Evolutionary conservation across 2,329 filamentous ascomycete genomes (phyloP).

Genomic region (Talaromyces pinophilus): DNA sequence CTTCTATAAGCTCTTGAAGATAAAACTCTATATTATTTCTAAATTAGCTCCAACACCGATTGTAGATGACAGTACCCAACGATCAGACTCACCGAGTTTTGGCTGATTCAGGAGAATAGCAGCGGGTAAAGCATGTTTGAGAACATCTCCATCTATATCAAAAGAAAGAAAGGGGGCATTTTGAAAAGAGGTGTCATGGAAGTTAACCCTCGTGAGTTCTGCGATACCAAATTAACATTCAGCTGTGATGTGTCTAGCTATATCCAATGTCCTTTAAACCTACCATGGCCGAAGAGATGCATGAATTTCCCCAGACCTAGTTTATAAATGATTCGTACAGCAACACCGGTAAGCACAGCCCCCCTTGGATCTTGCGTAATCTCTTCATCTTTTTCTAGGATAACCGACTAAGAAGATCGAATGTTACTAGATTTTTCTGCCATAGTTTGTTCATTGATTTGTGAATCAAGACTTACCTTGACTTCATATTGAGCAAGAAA

Average conservation of each 20-base stretch:
- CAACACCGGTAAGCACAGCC: not conserved
- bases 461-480: not conserved
- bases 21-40: slow-evolving; percentile 6
- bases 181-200: not conserved
- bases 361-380: not conserved
- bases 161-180: not conserved
- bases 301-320: not conserved
- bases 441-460: not conserved
- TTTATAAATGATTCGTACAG: not conserved
- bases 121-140: slow-evolving; percentile 5
- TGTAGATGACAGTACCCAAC: too few relatives aligned
- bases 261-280: not conserved
- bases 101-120: slow-evolving; percentile 15
- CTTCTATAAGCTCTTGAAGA: slow-evolving; percentile 2
- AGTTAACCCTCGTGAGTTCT: not conserved
- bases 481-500: not conserved
- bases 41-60: too few relatives aligned
- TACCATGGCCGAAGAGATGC: not conserved
- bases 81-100: slow-evolving; percentile 9
- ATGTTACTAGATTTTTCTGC: too few relatives aligned
- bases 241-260: not conserved
- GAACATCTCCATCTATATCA: not conserved
- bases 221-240: not conserved
- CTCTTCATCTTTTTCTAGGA: slow-evolving; percentile 1
- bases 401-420: not conserved